Conservation (phyloP, 352 stramenopile genomes). For the Globisporangium megalacanthum region DNA sequence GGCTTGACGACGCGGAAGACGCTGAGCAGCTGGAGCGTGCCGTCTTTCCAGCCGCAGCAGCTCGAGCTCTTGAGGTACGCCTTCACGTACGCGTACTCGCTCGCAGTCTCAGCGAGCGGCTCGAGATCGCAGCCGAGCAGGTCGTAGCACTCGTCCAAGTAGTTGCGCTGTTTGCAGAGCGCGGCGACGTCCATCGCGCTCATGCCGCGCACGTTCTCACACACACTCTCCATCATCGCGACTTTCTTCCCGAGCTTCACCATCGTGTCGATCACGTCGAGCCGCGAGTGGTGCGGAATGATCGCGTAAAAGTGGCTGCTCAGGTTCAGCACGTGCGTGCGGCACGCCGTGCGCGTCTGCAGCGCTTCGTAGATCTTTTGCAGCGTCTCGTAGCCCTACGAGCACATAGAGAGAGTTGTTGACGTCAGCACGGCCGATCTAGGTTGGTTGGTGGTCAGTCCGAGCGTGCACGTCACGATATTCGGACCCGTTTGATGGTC, state of each 20-base stretch:
- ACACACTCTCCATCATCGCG: constrained; percentile 46
- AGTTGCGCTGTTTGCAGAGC: constrained; percentile 40
- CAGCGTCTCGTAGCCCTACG: constrained; percentile 56
- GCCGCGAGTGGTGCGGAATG: constrained; percentile 44
- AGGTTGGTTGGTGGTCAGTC: not conserved
- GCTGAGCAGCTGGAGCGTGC: constrained; percentile 41
- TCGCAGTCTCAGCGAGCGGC: constrained; percentile 31
- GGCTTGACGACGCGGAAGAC: constrained; percentile 61
- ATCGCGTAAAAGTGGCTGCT: constrained; percentile 69
- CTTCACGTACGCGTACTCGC: constrained; percentile 54
- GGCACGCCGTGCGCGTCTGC: constrained; percentile 28
- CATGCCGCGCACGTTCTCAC: constrained; percentile 35
- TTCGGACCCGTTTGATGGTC: constrained; percentile 50
- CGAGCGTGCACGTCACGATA: not conserved
- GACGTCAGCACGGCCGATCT: not conserved
- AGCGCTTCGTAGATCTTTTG: constrained; percentile 59
- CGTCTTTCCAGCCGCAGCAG: constrained; percentile 55
- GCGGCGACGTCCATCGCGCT: constrained; percentile 27
- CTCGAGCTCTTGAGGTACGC: constrained; percentile 68
- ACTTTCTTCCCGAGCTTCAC: constrained; percentile 59
- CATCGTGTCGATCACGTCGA: constrained; percentile 64
- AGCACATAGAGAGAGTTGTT: not conserved
- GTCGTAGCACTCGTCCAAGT: constrained; percentile 57
- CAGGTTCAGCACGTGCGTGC: constrained; percentile 31
- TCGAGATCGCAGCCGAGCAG: constrained; percentile 45